phyloP scores from a whole-genome alignment of 306 rosid genomes.

The Cicer yamashitae region DNA sequence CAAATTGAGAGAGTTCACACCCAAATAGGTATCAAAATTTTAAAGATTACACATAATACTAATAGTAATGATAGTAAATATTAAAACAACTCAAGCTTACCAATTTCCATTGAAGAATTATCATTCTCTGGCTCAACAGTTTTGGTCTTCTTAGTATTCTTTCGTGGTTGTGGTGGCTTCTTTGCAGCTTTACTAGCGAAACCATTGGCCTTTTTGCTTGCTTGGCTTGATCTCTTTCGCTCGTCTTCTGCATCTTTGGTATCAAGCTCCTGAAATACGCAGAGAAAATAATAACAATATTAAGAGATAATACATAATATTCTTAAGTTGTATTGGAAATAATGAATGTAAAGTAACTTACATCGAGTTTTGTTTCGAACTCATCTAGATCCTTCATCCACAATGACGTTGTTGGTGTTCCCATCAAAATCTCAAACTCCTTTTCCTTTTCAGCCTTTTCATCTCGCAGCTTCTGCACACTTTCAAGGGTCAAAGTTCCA shows the following conservation, averaged over 20 bases:
- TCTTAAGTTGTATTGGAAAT: no score
- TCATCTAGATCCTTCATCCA: constrained; percentile 84
- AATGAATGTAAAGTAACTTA: constrained; percentile 37
- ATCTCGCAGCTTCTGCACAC: constrained; percentile 69
- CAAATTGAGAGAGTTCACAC: constrained; percentile 6
- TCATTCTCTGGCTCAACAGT: constrained; percentile 59
- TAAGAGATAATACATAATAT: not conserved
- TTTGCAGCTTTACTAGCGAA: constrained; percentile 59
- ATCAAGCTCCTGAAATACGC: constrained; percentile 67
- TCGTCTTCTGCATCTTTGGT: constrained; percentile 67
- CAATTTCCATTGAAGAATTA: constrained; percentile 66
- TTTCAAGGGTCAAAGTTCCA: constrained; percentile 80
- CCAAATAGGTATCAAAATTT: not conserved
- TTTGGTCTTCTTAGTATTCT: constrained; percentile 66
- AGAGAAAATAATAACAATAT: not conserved
- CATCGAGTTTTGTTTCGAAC: constrained; percentile 75
- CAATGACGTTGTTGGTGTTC: constrained; percentile 67
- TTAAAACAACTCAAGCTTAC: constrained; percentile 50
- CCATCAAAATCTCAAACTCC: constrained; percentile 67
- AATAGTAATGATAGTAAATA: not conserved
- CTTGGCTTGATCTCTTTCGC: constrained; percentile 58
- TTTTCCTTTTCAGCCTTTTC: constrained; percentile 65
- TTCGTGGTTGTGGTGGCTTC: constrained; percentile 74
- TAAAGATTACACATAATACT: not conserved
- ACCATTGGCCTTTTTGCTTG: constrained; percentile 44